Conservation (phyloP, 2,329 filamentous ascomycete genomes). For the Aspergillus pseudoviridinutans region DNA sequence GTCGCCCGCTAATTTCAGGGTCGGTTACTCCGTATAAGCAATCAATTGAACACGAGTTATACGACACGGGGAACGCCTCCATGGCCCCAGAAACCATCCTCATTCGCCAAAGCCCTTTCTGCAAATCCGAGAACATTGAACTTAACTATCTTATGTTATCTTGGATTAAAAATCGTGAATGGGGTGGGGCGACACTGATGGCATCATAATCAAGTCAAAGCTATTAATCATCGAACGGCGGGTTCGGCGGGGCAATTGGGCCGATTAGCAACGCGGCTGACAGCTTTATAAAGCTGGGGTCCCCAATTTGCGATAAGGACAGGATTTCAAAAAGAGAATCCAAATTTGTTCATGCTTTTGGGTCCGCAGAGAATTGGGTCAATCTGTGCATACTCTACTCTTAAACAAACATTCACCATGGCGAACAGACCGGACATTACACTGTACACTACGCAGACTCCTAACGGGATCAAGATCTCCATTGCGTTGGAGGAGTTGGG, state of each 20-base stretch:
- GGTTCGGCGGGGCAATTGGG: background rate
- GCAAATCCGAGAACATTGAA: background rate
- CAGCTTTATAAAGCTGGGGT: background rate
- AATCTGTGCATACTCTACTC: background rate
- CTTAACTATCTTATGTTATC: background rate
- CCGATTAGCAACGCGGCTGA: background rate
- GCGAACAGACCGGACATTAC: conserved; percentile 59
- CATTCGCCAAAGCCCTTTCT: background rate
- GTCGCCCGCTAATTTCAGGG: no score
- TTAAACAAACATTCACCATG: conserved; percentile 15
- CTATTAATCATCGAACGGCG: conserved; percentile 7
- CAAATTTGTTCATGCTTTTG: background rate
- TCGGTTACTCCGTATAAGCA: no score
- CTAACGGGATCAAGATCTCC: conserved; percentile 86
- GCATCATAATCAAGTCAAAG: background rate
- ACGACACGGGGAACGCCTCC: background rate
- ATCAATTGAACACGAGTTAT: background rate
- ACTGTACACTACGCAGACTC: conserved; percentile 77
- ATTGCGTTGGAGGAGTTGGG: conserved; percentile 83
- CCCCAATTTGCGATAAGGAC: background rate
- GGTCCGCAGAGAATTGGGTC: background rate
- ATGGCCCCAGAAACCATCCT: background rate
- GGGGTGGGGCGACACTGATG: background rate
- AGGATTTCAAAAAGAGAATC: background rate
- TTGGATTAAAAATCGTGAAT: background rate